These are phyloP conservation scores for Berkeleyomyces rouxiae DNA, from an alignment of 2,329 filamentous ascomycete species.

Conservation along the genomic window DNA sequence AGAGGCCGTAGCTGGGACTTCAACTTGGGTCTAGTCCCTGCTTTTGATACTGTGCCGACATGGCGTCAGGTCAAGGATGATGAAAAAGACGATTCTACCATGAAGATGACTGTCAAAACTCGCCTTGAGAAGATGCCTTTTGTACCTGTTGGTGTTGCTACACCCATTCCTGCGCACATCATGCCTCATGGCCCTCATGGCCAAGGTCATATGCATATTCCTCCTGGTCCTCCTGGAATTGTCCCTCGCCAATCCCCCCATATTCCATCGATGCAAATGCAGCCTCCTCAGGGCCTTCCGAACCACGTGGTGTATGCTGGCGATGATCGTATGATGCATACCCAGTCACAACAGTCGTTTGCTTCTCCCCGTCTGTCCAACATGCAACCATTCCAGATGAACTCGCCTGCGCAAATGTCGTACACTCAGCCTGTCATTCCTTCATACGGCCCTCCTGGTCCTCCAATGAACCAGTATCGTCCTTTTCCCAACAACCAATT, in stretches of 20 bases:
- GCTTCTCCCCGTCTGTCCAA: constrained; percentile 66
- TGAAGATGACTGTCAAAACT: constrained; percentile 53
- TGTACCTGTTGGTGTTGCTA: constrained; percentile 34
- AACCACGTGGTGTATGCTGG: constrained; percentile 47
- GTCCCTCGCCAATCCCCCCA: constrained; percentile 45
- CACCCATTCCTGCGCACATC: constrained; percentile 51
- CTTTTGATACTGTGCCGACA: constrained; percentile 69
- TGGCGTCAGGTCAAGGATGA: constrained; percentile 58
- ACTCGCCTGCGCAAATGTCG: constrained; percentile 50
- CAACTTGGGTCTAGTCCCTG: constrained; percentile 68
- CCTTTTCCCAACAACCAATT: constrained; percentile 50
- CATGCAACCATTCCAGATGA: constrained; percentile 50
- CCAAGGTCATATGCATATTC: constrained; percentile 52
- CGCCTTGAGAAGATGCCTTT: constrained; percentile 54
- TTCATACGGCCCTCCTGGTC: constrained; percentile 51
- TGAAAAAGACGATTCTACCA: constrained; percentile 50
- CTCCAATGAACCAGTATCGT: constrained; percentile 53
- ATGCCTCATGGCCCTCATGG: constrained; percentile 63
- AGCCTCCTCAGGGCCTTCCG: constrained; percentile 50
- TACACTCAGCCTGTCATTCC: constrained; percentile 59
- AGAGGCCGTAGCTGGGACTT: constrained; percentile 40
- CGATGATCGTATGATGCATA: constrained; percentile 76
- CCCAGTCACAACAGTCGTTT: constrained; percentile 67
- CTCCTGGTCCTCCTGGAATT: constrained; percentile 26
- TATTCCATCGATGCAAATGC: constrained; percentile 62